phyloP scores from a whole-genome alignment of 495 filamentous ascomycete species.

The Penicillium manginii region DNA sequence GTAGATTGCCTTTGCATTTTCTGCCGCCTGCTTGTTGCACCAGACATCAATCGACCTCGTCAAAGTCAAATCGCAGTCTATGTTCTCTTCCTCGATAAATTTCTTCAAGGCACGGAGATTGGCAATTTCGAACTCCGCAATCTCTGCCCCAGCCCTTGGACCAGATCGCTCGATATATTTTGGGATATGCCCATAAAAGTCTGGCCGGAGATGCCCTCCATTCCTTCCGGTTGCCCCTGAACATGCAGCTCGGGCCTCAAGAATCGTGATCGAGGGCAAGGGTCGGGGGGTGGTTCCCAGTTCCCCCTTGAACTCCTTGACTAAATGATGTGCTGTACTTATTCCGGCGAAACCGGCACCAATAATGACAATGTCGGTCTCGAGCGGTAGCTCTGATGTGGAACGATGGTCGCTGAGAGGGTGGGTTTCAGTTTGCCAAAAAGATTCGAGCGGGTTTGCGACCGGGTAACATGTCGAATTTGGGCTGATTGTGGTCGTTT shows the following conservation, averaged over 20 bases:
- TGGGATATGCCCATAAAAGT: conserved; percentile 39
- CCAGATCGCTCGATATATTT: conserved; percentile 31
- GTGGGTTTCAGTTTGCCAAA: conserved; percentile 61
- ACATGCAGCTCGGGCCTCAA: conserved; percentile 43
- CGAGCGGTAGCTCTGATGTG: conserved; percentile 46
- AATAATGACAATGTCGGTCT: conserved; percentile 66
- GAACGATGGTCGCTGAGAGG: conserved; percentile 58
- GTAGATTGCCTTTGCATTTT: conserved; percentile 33
- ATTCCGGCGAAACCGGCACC: conserved; percentile 73
- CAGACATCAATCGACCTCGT: conserved; percentile 42
- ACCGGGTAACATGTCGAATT: conserved; percentile 39
- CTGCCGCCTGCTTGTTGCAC: conserved; percentile 35
- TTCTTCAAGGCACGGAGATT: conserved; percentile 36
- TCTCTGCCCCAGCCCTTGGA: conserved; percentile 22
- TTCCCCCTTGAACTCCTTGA: conserved; percentile 28
- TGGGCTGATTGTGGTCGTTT: not conserved
- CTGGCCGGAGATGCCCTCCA: conserved; percentile 39
- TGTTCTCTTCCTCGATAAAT: conserved; percentile 38
- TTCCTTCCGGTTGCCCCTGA: conserved; percentile 48
- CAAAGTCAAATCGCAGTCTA: conserved; percentile 48
- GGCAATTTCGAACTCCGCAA: conserved; percentile 36
- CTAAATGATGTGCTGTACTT: conserved; percentile 61
- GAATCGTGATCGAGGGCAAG: conserved; percentile 40
- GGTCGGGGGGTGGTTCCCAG: conserved; percentile 8
- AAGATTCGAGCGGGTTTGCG: conserved; percentile 60